Base-by-base conservation (phyloP, 768 basidiomycete species). In the Boletus fagicola region DNA sequence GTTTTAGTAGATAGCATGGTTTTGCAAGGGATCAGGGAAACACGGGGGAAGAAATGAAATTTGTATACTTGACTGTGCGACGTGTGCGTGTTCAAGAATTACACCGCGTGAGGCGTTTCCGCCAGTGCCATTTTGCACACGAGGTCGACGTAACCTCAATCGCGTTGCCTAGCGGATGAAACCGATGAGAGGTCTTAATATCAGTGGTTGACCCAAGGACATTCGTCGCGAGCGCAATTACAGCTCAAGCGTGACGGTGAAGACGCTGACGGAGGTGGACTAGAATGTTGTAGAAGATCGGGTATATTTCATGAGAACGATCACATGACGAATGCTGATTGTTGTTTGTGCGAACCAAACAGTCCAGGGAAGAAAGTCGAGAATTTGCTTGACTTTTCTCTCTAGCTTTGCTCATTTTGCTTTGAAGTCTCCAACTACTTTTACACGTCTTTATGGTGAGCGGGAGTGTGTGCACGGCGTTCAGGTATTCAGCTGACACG, bases 291-390 rank as follows among this genome's bases (percentile, higher is more conserved):
- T 22, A 22, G 42, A 20, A 13, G 42, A 26, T 15, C 8, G 20
- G 40, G 40, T 42, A 11, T 40, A 9, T 20, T 15, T 10, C 28
- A 48, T 28, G 36, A 45, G 53, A 22, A 42, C 16, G 59, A 20
- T 66, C 69, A 71, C 68, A 58, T 71, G 68, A 70, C 61, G 40
- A 16, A 13, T 38, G 26, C 10, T 10, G 15, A 4, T n/a, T 13
- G 18, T 63, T 72, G 30, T 73, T 71, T 71, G 65, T 9, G 39
- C 62, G 5, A 48, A 46, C 64, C 72, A 72, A 72, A 72, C 39
- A 72, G 33, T 16, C 9, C 16, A 20, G 48, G 18, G 31, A 57
- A 57, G 66, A 72, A 73, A 60, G 16, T 57, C 54, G 57, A 53
- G 11, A 53, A 49, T 59, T 53, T 38, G 47, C 45, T 30, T 28